Evolutionary conservation across 208 protist genomes (phyloP).

Genomic region (Trypanosoma scelopori): DNA sequence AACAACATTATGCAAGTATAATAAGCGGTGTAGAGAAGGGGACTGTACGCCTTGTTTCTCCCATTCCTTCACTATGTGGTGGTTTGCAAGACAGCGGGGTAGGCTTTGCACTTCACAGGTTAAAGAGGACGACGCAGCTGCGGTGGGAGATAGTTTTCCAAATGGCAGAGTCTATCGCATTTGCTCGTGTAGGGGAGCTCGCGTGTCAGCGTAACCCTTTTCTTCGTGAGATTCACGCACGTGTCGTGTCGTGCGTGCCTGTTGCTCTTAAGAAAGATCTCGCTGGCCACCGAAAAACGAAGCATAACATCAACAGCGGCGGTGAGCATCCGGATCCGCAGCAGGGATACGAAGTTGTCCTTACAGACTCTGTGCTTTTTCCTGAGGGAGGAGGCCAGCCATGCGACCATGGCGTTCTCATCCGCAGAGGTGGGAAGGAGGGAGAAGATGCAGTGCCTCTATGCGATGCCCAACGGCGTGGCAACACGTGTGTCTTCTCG

Average conservation of each 20-base stretch:
- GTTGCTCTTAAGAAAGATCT: not conserved
- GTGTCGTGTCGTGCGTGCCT: slow-evolving; percentile 61
- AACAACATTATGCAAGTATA: no score
- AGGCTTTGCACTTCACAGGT: no score
- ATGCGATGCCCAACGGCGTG: slow-evolving; percentile 43
- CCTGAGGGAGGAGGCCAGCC: slow-evolving; percentile 90
- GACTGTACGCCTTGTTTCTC: slow-evolving; percentile 6
- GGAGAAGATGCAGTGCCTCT: slow-evolving; percentile 17
- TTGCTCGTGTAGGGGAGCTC: slow-evolving; percentile 65
- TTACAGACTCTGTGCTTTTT: slow-evolving; percentile 84
- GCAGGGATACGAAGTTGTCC: slow-evolving; percentile 53
- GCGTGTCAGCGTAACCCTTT: slow-evolving; percentile 76
- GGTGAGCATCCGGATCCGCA: not conserved
- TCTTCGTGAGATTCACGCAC: slow-evolving; percentile 52
- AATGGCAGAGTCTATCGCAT: slow-evolving; percentile 12
- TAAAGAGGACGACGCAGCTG: no score
- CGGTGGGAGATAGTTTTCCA: not conserved
- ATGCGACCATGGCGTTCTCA: slow-evolving; percentile 67
- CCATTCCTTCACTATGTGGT: slow-evolving; percentile 4
- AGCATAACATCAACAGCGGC: slow-evolving; percentile 25
- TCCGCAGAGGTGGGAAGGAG: slow-evolving; percentile 7
- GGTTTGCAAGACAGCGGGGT: no score
- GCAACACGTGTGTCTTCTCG: slow-evolving; percentile 62
- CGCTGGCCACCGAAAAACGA: slow-evolving; percentile 28
- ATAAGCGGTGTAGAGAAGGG: no score